phyloP scores from a whole-genome alignment of 169 alveolate genomes.

The Plasmodium adleri region DNA sequence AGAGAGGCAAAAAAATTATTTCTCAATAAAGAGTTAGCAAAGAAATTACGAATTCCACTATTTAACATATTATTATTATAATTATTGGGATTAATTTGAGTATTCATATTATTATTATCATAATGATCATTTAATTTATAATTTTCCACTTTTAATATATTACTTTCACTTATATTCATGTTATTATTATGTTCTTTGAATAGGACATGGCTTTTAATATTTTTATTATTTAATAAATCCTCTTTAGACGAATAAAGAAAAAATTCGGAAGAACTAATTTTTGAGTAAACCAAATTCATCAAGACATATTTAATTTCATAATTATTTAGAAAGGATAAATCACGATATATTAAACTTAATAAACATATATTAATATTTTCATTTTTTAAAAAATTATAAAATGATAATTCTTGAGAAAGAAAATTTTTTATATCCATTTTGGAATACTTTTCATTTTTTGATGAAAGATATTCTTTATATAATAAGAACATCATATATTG shows the following conservation, averaged over 20 bases:
- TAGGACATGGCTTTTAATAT: too few species aligned
- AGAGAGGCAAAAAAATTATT: slow-evolving; percentile 45
- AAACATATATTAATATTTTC: slow-evolving; percentile 73
- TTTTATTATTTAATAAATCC: neutral
- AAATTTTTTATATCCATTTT: slow-evolving; percentile 34
- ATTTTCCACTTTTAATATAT: too few species aligned
- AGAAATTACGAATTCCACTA: slow-evolving; percentile 11
- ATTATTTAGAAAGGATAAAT: slow-evolving; percentile 65
- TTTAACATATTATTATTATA: slow-evolving; percentile 1
- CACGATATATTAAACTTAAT: slow-evolving; percentile 75
- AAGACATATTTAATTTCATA: slow-evolving; percentile 48
- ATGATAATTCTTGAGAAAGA: slow-evolving; percentile 52
- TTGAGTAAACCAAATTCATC: slow-evolving; percentile 69
- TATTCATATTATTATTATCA: neutral
- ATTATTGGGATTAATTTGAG: neutral
- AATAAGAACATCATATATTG: slow-evolving; percentile 46
- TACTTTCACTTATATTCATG: neutral
- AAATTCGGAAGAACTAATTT: slow-evolving; percentile 33
- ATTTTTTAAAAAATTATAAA: slow-evolving; percentile 72
- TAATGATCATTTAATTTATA: neutral
- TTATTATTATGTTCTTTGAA: neutral
- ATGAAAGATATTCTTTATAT: slow-evolving; percentile 57
- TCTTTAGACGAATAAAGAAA: neutral
- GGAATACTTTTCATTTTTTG: slow-evolving; percentile 36
- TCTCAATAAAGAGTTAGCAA: slow-evolving; percentile 34